phyloP scores from a whole-genome alignment of 495 filamentous ascomycete species.

The Bacidia gigantensis region DNA sequence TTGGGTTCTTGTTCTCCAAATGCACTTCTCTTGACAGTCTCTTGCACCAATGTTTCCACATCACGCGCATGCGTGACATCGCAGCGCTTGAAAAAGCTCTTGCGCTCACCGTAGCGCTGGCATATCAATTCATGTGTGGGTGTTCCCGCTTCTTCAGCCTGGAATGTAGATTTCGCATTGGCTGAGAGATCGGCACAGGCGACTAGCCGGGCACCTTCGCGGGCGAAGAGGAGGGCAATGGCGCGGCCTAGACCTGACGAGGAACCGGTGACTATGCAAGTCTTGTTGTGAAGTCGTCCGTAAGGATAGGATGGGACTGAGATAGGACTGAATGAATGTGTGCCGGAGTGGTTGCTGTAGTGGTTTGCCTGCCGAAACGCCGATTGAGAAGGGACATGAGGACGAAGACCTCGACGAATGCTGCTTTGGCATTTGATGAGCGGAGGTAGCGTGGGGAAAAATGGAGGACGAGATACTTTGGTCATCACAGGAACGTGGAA shows the following conservation, averaged over 20 bases:
- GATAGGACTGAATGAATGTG: too few relatives aligned
- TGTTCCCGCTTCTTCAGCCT: constrained; percentile 20
- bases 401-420: too few relatives aligned
- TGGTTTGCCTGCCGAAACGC: too few relatives aligned
- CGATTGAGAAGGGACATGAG: too few relatives aligned
- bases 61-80: constrained; percentile 30
- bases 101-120: constrained; percentile 22
- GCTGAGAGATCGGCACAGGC: constrained; percentile 35
- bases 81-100: constrained; percentile 29
- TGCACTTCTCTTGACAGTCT: constrained; percentile 25
- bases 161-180: constrained; percentile 13
- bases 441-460: too few relatives aligned
- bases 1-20: neutral
- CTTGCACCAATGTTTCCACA: constrained; percentile 25
- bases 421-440: too few relatives aligned
- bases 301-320: neutral
- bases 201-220: constrained; percentile 30
- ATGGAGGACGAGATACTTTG: too few relatives aligned
- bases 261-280: constrained; percentile 36
- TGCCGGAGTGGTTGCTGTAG: too few relatives aligned
- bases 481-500: too few relatives aligned
- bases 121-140: constrained; percentile 30
- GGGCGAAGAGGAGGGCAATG: constrained; percentile 24
- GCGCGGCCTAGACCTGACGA: constrained; percentile 35
- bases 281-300: constrained; percentile 23